phyloP scores from a whole-genome alignment of 495 filamentous ascomycete species.

The Penicillium roqueforti region DNA sequence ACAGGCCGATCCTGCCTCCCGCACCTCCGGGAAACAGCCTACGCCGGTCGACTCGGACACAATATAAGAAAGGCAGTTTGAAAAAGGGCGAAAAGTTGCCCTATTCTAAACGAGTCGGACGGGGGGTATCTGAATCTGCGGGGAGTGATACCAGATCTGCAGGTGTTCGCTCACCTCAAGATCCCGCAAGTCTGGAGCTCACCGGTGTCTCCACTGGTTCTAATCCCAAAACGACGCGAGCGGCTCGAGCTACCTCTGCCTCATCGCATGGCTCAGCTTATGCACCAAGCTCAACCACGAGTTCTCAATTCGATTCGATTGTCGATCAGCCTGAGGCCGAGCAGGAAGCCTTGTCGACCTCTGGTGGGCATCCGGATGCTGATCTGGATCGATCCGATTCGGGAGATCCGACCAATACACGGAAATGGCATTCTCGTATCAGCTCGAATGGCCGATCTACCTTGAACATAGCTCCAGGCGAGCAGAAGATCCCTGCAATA shows the following conservation, averaged over 20 bases:
- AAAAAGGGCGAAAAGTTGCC: constrained; percentile 72
- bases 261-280: constrained; percentile 23
- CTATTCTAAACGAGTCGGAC: constrained; percentile 69
- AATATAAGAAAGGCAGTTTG: constrained; percentile 83
- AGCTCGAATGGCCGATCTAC: constrained; percentile 49
- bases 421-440: constrained; percentile 42
- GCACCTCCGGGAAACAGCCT: constrained; percentile 71
- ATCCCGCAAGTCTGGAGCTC: constrained; percentile 53
- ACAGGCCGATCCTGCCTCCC: constrained; percentile 81
- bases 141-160: constrained; percentile 44
- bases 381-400: constrained; percentile 9
- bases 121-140: constrained; percentile 53
- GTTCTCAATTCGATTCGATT: constrained; percentile 28
- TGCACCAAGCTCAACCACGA: constrained; percentile 17
- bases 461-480: constrained; percentile 29
- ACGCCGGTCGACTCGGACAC: constrained; percentile 84
- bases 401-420: constrained; percentile 3
- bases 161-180: constrained; percentile 32
- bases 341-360: constrained; percentile 12
- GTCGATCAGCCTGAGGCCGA: constrained; percentile 27
- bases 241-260: constrained; percentile 28
- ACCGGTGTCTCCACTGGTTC: constrained; percentile 76
- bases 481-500: constrained; percentile 59
- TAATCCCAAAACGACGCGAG: constrained; percentile 38
- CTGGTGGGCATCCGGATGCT: constrained; percentile 8